Percentiles rank a stretch among this genome's conserved stretches.
These are phyloP conservation scores for Tetracentron sinense DNA, from an alignment of 164 flowering plant species.

Conservation along the genomic window DNA sequence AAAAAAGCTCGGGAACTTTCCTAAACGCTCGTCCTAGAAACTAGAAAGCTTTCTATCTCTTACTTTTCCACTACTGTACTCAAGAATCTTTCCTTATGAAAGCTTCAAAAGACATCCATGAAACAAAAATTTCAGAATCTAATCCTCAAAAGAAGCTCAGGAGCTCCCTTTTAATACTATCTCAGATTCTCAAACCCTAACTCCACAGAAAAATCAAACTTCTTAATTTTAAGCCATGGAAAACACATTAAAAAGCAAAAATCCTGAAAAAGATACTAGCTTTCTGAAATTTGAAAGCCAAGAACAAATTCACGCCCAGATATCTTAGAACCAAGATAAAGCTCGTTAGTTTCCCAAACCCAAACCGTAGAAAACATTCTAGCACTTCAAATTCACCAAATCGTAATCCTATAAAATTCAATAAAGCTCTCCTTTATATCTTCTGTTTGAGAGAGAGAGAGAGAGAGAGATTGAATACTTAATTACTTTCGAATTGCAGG, in stretches of 20 bases:
- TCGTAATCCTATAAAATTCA: neutral
- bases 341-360: too few relatives aligned
- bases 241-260: too few relatives aligned
- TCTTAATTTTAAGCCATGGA: too few relatives aligned
- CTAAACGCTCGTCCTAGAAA: slow-evolving; percentile 19
- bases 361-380: neutral
- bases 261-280: neutral
- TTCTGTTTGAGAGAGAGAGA: neutral
- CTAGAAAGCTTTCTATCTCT: slow-evolving; percentile 15
- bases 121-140: slow-evolving; percentile 5
- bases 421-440: too few relatives aligned
- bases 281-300: too few relatives aligned
- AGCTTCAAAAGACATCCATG: slow-evolving; percentile 6
- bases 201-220: neutral
- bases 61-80: slow-evolving; percentile 10
- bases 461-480: neutral
- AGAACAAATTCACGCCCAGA: too few relatives aligned
- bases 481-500: slow-evolving; percentile 78
- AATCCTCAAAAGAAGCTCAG: neutral
- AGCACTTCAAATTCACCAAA: neutral
- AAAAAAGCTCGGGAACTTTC: slow-evolving; percentile 31
- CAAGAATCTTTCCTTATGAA: slow-evolving; percentile 7
- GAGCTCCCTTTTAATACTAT: neutral
- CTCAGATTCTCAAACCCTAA: neutral
- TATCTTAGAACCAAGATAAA: too few relatives aligned